A percentile compares a stretch with the other conserved stretches of the same genome.
These are phyloP conservation scores for Santalum album DNA, from an alignment of 164 flowering plant species.

Conservation along the genomic window DNA sequence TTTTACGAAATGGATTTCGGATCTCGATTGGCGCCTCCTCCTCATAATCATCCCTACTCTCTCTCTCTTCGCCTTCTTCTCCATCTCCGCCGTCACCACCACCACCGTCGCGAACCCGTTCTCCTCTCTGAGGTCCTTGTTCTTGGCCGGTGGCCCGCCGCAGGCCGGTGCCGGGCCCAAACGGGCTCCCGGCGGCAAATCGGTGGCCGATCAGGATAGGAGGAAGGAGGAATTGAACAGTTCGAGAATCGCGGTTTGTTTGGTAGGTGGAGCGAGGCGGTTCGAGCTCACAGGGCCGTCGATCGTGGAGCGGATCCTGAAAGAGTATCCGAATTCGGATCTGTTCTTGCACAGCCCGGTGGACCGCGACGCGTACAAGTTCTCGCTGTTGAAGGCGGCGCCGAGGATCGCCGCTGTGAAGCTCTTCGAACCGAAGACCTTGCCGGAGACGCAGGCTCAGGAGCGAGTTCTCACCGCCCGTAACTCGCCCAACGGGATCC, in stretches of 20 bases:
- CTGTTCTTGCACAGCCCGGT: constrained; percentile 68
- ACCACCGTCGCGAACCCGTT: constrained; percentile 13
- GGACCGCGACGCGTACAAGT: constrained; percentile 59
- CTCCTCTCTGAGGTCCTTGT: constrained; percentile 25
- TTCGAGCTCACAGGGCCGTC: constrained; percentile 97
- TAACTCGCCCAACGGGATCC: constrained; percentile 83
- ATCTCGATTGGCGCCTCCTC: constrained; percentile 46
- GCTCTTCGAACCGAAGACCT: constrained; percentile 42
- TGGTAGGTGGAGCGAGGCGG: constrained; percentile 92
- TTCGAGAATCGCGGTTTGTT: constrained; percentile 76
- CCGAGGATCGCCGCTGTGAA: constrained; percentile 50
- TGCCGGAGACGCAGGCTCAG: constrained; percentile 50
- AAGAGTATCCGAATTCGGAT: constrained; percentile 52
- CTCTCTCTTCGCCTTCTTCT: constrained; percentile 31
- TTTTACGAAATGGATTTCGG: constrained; percentile 19
- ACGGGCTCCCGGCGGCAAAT: background rate
- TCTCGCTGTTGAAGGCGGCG: constrained; percentile 44
- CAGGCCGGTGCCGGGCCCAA: background rate
- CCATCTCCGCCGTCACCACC: constrained; percentile 20
- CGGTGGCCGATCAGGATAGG: constrained; percentile 8
- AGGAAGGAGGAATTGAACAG: constrained; percentile 23
- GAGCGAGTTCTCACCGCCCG: constrained; percentile 54
- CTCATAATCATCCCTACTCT: constrained; percentile 29
- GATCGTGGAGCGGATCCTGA: constrained; percentile 48
- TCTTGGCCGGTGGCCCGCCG: constrained; percentile 10